Base-by-base conservation (phyloP, 768 basidiomycete species). In the Suillus variegatus region DNA sequence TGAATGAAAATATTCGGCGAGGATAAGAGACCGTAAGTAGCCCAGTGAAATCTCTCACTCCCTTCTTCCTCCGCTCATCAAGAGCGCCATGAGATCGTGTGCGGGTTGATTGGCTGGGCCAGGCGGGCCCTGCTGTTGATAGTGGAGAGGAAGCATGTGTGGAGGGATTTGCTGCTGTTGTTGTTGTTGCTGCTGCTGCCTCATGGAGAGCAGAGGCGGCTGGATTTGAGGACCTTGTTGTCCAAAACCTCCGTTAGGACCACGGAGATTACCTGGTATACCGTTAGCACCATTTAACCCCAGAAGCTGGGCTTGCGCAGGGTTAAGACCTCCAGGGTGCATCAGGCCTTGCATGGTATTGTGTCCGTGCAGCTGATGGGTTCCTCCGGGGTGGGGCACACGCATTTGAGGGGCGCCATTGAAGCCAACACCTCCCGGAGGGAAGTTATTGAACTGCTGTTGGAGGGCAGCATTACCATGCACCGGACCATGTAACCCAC, bases 31-130 rank as follows among this genome's bases (percentile, higher is more conserved):
- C 65, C 64, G 51, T 62, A 63, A 64, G 63, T 13, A 69, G 46
- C 64, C 61, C 55, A n/a, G 28, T 58, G 44, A 55, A 38, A 52
- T 47, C 28, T 62, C 69, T 87, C 79, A 92, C 70, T 92, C 90
- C 76, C 90, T 81, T 69, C 85, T 88, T 47, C 69, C 66, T 63
- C 88, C 89, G 62, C 88, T 89, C 91, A 94, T 88, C 67, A 94
- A 84, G 65, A 94, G 82, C 54, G 92, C 87, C 88, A 94, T 93
- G 69, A 94, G 78, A 73, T 94, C 92, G 67, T 90, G 88, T 52
- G 86, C 79, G 41, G 86, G 84, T 70, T 86, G 87, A 66, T 80
- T 86, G 72, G 79, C 84, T 25, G 80, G 76, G 20, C 78, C 78
- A 22, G 80, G 77, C 60, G 82, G 80, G 36, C 82, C 82, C 77